Conservation (phyloP, 768 basidiomycete species). For the Phylloporus arenicola region DNA sequence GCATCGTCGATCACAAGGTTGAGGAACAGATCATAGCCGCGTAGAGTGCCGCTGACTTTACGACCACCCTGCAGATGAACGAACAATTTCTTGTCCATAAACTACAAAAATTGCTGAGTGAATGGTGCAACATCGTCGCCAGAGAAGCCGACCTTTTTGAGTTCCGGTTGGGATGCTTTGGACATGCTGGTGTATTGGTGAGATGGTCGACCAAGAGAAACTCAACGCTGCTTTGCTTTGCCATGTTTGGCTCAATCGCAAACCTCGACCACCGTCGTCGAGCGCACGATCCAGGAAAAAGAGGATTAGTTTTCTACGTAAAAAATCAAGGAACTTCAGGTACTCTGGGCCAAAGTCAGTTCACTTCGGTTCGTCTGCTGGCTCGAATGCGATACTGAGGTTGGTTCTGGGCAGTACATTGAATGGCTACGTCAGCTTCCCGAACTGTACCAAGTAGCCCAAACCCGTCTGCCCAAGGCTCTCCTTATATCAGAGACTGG, state of each 20-base stretch:
- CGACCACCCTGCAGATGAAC: constrained; percentile 91
- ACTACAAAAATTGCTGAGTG: constrained; percentile 41
- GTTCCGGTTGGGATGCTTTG: constrained; percentile 92
- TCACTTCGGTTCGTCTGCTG: background rate
- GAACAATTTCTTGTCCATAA: constrained; percentile 98
- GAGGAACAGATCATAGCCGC: constrained; percentile 98
- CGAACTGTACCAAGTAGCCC: constrained; percentile 23
- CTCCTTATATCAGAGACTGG: constrained; percentile 41
- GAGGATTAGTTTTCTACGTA: background rate
- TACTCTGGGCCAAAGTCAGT: constrained; percentile 11
- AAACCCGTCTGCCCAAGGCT: constrained; percentile 23
- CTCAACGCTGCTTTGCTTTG: constrained; percentile 25
- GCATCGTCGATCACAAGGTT: constrained; percentile 98
- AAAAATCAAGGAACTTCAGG: background rate
- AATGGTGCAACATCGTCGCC: background rate
- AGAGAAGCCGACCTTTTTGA: constrained; percentile 79
- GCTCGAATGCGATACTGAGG: constrained; percentile 10
- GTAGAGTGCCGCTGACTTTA: constrained; percentile 89
- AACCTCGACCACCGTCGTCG: background rate
- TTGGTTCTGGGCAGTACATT: background rate
- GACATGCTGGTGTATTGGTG: constrained; percentile 52
- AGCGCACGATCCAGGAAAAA: background rate
- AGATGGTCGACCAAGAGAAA: background rate
- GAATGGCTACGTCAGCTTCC: constrained; percentile 43
- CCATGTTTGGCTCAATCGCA: constrained; percentile 24